phyloP scores from a whole-genome alignment of 2,329 filamentous ascomycete species.

The Rhexocercosporidium sp. region DNA sequence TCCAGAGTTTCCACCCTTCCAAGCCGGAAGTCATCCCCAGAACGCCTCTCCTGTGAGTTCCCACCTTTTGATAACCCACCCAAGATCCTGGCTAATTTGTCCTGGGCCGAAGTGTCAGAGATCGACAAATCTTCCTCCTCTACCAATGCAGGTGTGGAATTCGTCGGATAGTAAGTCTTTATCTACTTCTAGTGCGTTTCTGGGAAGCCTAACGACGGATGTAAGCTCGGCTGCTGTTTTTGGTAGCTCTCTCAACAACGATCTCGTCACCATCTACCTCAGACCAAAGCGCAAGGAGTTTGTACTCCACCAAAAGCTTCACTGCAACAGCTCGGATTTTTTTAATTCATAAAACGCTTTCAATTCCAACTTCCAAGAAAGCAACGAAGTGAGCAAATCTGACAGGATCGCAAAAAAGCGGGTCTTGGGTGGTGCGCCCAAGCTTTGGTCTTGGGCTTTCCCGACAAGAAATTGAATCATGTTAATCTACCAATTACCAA shows the following conservation, averaged over 20 bases:
- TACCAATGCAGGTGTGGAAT: background rate
- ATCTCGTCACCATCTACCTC: conserved; percentile 2
- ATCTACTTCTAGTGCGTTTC: no score
- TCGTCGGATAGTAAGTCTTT: background rate
- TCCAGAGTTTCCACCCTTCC: background rate
- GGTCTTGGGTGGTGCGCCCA: no score
- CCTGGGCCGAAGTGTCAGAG: background rate
- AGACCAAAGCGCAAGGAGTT: conserved; percentile 19
- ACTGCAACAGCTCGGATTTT: conserved; percentile 24
- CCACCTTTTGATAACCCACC: background rate
- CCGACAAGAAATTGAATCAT: background rate
- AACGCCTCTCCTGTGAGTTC: background rate
- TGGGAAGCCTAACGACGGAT: no score
- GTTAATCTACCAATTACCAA: background rate
- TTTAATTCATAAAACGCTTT: conserved; percentile 29
- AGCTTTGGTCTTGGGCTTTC: no score
- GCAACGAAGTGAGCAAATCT: background rate
- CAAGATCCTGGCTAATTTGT: background rate
- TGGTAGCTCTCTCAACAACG: background rate
- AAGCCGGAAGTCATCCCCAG: background rate
- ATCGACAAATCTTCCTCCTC: background rate
- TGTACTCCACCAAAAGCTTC: conserved; percentile 24
- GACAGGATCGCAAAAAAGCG: no score
- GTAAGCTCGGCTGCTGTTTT: background rate
- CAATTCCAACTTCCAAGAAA: conserved; percentile 14